Conservation (phyloP, 2,329 filamentous ascomycete species). For the Zymoseptoria brevis region DNA sequence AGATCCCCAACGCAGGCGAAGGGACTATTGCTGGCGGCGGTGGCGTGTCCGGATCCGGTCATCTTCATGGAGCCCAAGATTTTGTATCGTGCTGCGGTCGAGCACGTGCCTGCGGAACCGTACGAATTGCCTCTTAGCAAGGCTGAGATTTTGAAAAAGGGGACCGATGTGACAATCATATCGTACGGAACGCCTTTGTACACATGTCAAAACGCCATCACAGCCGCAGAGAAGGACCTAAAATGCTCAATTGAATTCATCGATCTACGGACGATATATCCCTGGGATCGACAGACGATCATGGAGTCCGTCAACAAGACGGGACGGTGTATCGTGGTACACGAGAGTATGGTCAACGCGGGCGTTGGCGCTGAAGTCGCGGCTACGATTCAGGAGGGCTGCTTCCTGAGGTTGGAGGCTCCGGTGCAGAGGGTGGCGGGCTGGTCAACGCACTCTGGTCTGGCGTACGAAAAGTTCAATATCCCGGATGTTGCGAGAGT, state of each 20-base stretch:
- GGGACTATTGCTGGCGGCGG: slow-evolving; percentile 68
- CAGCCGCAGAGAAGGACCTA: slow-evolving; percentile 64
- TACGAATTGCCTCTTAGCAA: slow-evolving; percentile 81
- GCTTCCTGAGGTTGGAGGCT: slow-evolving; percentile 75
- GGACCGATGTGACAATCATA: slow-evolving; percentile 72
- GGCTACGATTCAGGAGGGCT: slow-evolving; percentile 78
- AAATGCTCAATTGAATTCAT: slow-evolving; percentile 76
- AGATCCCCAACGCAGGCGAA: slow-evolving; percentile 83
- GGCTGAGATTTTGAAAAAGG: slow-evolving; percentile 74
- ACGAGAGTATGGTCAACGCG: slow-evolving; percentile 86
- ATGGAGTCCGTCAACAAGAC: slow-evolving; percentile 80
- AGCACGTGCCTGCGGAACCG: slow-evolving; percentile 74
- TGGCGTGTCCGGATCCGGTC: slow-evolving; percentile 74
- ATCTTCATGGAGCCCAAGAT: slow-evolving; percentile 94
- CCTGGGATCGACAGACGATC: slow-evolving; percentile 79
- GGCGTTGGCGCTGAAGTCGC: slow-evolving; percentile 85
- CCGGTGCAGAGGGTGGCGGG: slow-evolving; percentile 78
- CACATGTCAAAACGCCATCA: slow-evolving; percentile 68
- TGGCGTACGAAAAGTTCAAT: slow-evolving; percentile 64
- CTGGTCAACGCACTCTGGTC: slow-evolving; percentile 77
- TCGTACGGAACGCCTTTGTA: slow-evolving; percentile 89
- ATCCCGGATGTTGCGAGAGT: slow-evolving; percentile 73
- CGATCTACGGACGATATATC: slow-evolving; percentile 80
- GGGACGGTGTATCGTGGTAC: slow-evolving; percentile 76
- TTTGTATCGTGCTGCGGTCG: slow-evolving; percentile 81